These are phyloP conservation scores for Globisporangium canariense DNA, from an alignment of 352 stramenopile genomes.

Conservation along the genomic window DNA sequence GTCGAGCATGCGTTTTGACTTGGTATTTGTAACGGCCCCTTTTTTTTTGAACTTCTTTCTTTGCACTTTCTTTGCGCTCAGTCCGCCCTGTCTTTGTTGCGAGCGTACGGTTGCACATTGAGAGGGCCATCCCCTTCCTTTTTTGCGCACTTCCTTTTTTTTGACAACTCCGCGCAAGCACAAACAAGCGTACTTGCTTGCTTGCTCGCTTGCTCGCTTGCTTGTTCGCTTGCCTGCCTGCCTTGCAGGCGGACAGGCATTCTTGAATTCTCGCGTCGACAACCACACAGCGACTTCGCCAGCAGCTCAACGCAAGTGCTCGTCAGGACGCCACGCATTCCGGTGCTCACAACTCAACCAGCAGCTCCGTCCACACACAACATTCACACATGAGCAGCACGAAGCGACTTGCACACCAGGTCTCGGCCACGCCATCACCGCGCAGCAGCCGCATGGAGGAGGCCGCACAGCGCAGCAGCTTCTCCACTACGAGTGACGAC, in stretches of 20 bases:
- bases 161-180: neutral
- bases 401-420: conserved; percentile 19
- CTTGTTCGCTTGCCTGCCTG: too few species aligned
- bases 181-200: neutral
- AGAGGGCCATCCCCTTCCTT: neutral
- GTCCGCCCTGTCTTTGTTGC: neutral
- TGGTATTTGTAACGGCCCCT: neutral
- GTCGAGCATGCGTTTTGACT: neutral
- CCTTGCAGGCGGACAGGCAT: neutral
- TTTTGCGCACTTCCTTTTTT: conserved; percentile 1
- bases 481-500: conserved; percentile 5
- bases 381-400: conserved; percentile 11
- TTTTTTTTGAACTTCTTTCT: neutral
- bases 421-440: conserved; percentile 19
- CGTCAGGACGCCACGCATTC: neutral
- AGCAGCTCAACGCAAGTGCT: neutral
- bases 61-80: too few species aligned
- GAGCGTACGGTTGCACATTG: neutral
- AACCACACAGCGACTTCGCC: neutral
- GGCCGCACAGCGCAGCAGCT: conserved; percentile 5
- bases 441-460: conserved; percentile 11
- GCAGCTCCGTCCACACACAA: conserved; percentile 1
- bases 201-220: too few species aligned
- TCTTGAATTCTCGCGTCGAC: conserved; percentile 12
- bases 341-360: neutral